Percentiles rank a stretch among this genome's conserved stretches.
Conservation (phyloP, 805 yeast species). For the Pichia pseudocactophila region DNA sequence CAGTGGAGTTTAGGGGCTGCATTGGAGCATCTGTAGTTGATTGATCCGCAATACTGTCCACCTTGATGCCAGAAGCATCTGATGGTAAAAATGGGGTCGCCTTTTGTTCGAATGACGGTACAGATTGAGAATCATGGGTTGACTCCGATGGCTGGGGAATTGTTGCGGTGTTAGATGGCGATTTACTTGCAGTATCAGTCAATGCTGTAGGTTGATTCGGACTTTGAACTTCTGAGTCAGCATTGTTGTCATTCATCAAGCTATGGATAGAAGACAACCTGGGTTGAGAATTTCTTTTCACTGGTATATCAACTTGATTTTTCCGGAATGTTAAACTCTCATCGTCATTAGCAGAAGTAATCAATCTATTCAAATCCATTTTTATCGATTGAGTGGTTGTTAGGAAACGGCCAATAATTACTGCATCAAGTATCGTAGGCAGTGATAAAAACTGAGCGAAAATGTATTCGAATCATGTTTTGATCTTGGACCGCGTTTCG, state of each 20-base stretch:
- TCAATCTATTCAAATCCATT: slow-evolving; percentile 26
- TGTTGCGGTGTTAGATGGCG: neutral
- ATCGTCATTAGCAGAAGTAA: slow-evolving; percentile 19
- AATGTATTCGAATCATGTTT: too few relatives aligned
- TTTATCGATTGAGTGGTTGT: too few relatives aligned
- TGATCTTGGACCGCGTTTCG: too few relatives aligned
- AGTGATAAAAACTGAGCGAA: too few relatives aligned
- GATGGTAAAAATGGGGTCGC: neutral
- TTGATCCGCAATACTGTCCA: neutral
- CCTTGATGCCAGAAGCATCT: neutral
- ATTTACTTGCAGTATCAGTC: neutral
- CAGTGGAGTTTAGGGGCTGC: too few relatives aligned
- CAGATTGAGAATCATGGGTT: too few relatives aligned
- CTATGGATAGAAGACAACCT: slow-evolving; percentile 25
- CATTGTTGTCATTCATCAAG: slow-evolving; percentile 23
- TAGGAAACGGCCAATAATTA: too few relatives aligned
- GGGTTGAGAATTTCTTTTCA: slow-evolving; percentile 9
- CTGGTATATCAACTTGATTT: neutral
- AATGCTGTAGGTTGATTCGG: neutral
- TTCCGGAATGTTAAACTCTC: slow-evolving; percentile 1
- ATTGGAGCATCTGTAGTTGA: neutral
- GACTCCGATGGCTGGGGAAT: slow-evolving; percentile 1
- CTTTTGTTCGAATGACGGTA: neutral
- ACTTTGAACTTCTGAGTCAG: too few relatives aligned
- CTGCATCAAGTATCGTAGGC: too few relatives aligned